Conservation (phyloP, 164 flowering plant genomes). For the Stephania japonica region DNA sequence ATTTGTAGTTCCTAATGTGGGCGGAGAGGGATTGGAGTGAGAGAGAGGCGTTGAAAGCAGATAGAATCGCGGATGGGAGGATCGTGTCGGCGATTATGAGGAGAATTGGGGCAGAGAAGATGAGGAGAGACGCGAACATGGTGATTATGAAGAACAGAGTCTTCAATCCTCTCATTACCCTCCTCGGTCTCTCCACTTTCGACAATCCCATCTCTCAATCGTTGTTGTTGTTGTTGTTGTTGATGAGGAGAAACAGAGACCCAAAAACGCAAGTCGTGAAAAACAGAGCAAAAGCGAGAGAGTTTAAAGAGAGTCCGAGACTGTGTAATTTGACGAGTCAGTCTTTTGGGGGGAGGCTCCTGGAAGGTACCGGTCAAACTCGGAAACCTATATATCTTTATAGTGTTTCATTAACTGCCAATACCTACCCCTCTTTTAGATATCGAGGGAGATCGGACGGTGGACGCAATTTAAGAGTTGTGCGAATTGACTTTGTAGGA, state of each 20-base stretch:
- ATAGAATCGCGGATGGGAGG: slow-evolving; percentile 67
- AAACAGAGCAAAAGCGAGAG: background rate
- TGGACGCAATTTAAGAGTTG: background rate
- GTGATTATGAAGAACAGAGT: slow-evolving; percentile 64
- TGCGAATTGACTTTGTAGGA: background rate
- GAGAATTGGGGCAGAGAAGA: slow-evolving; percentile 77
- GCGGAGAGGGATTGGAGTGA: slow-evolving; percentile 31
- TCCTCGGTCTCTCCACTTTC: slow-evolving; percentile 48
- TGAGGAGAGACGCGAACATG: slow-evolving; percentile 63
- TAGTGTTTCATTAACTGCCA: background rate
- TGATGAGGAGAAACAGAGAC: background rate
- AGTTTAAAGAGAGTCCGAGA: background rate
- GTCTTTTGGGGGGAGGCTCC: background rate
- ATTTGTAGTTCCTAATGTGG: slow-evolving; percentile 57
- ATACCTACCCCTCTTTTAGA: background rate
- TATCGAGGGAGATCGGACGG: background rate
- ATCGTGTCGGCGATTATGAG: slow-evolving; percentile 59
- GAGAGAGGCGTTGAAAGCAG: slow-evolving; percentile 37
- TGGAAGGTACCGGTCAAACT: background rate
- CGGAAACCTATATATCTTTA: background rate
- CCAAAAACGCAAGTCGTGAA: background rate
- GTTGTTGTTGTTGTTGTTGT: background rate
- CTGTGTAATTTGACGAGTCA: background rate
- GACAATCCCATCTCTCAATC: slow-evolving; percentile 42
- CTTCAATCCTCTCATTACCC: slow-evolving; percentile 49